phyloP scores from a whole-genome alignment of 164 flowering plant genomes.

The Vitis amurensis region DNA sequence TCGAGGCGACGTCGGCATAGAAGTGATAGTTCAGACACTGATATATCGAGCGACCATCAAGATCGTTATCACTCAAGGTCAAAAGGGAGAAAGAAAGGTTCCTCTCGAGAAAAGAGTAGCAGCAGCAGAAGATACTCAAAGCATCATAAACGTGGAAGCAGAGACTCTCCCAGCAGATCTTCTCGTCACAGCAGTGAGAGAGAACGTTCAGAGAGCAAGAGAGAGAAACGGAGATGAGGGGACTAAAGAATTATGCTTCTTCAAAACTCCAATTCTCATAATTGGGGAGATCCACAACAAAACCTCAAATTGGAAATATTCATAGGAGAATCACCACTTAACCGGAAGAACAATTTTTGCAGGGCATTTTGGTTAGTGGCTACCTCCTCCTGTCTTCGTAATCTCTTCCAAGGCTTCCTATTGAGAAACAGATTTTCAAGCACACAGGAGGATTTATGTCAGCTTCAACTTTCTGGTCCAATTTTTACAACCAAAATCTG shows the following conservation, averaged over 20 bases:
- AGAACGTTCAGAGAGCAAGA: constrained; percentile 30
- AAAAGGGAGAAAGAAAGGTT: constrained; percentile 38
- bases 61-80: constrained; percentile 42
- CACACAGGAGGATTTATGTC: too few species aligned
- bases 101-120: constrained; percentile 52
- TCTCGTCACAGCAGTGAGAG: constrained; percentile 32
- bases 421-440: too few species aligned
- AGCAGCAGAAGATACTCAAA: constrained; percentile 64
- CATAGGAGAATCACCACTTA: neutral
- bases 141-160: constrained; percentile 35
- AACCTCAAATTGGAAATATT: neutral
- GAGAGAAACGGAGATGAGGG: constrained; percentile 37
- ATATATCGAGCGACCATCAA: constrained; percentile 41
- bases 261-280: neutral
- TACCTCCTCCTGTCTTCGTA: too few species aligned
- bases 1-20: constrained; percentile 33
- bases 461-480: too few species aligned
- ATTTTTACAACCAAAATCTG: too few species aligned
- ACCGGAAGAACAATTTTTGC: neutral
- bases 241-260: constrained; percentile 12
- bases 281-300: neutral
- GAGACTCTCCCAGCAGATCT: constrained; percentile 45
- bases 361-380: neutral
- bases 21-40: constrained; percentile 45
- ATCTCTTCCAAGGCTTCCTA: too few species aligned